Evolutionary conservation across 768 basidiomycete genomes (phyloP).

Genomic region (Leucocoprinus leucothites): DNA sequence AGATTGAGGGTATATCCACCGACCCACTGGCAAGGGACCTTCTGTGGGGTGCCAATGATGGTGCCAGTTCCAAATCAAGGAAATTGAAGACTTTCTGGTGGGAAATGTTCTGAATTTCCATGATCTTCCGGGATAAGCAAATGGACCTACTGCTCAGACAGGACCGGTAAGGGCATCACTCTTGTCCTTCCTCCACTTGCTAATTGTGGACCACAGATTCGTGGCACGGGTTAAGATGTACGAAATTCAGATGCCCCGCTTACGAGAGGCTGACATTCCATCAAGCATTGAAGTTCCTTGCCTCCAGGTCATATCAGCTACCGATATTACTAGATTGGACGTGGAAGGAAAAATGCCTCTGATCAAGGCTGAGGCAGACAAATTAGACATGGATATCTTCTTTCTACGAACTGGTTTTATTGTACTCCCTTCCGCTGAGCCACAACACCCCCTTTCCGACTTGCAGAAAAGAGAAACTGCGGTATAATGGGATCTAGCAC

Average conservation of each 20-base stretch:
- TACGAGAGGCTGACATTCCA: conserved; percentile 88
- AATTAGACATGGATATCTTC: conserved; percentile 74
- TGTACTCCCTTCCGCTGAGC: conserved; percentile 21
- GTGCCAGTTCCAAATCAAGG: conserved; percentile 27
- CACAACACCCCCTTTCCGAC: conserved; percentile 38
- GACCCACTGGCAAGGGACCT: conserved; percentile 71
- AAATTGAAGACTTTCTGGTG: conserved; percentile 73
- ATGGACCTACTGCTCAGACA: conserved; percentile 79
- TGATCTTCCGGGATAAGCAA: conserved; percentile 84
- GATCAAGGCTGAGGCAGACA: conserved; percentile 59
- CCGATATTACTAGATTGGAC: conserved; percentile 17
- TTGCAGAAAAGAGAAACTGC: conserved; percentile 44
- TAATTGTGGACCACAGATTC: conserved; percentile 53
- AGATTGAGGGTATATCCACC: conserved; percentile 46
- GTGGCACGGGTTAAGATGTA: conserved; percentile 95
- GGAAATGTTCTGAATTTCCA: conserved; percentile 85
- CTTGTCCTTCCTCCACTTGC: neutral
- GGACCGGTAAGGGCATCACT: conserved; percentile 52
- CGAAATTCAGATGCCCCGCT: conserved; percentile 91
- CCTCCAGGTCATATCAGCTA: conserved; percentile 44
- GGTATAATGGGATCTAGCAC: conserved; percentile 41
- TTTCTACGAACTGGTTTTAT: conserved; percentile 38
- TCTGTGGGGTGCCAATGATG: conserved; percentile 71
- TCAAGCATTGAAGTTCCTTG: conserved; percentile 87
- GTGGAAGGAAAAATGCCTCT: conserved; percentile 34